A percentile compares a stretch with the other conserved stretches of the same genome.
phyloP scores from a whole-genome alignment of 371 early-diverging fungal genomes.

The Smittium culicis region DNA sequence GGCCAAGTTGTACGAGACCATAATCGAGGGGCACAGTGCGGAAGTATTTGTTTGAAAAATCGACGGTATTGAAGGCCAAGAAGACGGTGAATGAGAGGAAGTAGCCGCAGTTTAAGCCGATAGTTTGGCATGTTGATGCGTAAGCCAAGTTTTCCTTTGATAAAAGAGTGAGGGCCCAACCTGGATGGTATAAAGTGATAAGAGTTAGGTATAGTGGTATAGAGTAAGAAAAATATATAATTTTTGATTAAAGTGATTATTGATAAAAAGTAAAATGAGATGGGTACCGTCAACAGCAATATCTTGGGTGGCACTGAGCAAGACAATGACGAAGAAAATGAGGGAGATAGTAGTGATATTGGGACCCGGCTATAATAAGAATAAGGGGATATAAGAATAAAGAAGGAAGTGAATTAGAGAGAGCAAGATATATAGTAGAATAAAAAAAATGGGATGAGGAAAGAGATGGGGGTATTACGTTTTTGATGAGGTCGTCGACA shows the following conservation, averaged over 20 bases:
- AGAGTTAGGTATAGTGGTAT: background rate
- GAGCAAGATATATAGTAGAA: background rate
- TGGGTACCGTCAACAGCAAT: constrained; percentile 80
- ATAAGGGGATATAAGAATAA: background rate
- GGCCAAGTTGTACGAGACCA: constrained; percentile 66
- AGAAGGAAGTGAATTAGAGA: background rate
- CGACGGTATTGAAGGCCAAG: constrained; percentile 80
- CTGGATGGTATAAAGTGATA: background rate
- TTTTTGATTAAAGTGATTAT: background rate
- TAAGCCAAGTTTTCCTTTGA: constrained; percentile 74
- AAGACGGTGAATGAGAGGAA: constrained; percentile 93
- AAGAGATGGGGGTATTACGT: constrained; percentile 8
- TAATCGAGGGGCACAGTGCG: constrained; percentile 47
- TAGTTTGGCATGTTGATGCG: constrained; percentile 90
- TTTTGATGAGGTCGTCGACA: constrained; percentile 56
- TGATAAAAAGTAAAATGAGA: background rate
- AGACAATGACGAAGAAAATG: constrained; percentile 63
- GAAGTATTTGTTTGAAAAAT: constrained; percentile 89
- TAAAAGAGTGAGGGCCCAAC: constrained; percentile 86
- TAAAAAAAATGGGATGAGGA: background rate
- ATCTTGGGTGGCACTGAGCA: constrained; percentile 94
- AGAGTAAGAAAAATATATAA: background rate
- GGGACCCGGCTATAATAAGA: constrained; percentile 22
- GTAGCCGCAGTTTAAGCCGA: constrained; percentile 89
- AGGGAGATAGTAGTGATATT: constrained; percentile 50